phyloP scores from a whole-genome alignment of 2,329 filamentous ascomycete species.

The Nemania sp. region DNA sequence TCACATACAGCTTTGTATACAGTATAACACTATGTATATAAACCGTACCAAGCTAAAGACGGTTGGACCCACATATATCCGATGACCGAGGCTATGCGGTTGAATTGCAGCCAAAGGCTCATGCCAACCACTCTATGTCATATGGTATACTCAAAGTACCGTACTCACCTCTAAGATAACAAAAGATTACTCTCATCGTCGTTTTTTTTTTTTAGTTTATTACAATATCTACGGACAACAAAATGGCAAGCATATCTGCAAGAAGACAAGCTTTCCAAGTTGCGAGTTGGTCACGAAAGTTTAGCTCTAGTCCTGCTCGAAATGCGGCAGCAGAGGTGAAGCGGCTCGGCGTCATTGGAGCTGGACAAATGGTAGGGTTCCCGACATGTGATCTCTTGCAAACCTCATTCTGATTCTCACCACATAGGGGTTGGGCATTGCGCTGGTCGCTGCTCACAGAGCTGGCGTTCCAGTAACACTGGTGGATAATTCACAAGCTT shows the following conservation, averaged over 20 bases:
- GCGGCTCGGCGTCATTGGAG: slow-evolving; percentile 89
- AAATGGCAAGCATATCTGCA: slow-evolving; percentile 57
- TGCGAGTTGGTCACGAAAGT: slow-evolving; percentile 62
- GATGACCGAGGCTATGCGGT: slow-evolving; percentile 50
- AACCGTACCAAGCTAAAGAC: neutral
- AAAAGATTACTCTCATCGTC: neutral
- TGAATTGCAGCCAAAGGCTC: neutral
- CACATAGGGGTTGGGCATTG: slow-evolving; percentile 88
- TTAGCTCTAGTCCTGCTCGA: slow-evolving; percentile 75
- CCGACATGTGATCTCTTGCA: slow-evolving; percentile 54
- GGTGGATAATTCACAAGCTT: slow-evolving; percentile 84
- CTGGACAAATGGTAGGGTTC: slow-evolving; percentile 89
- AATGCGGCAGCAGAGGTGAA: slow-evolving; percentile 80
- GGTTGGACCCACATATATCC: slow-evolving; percentile 45
- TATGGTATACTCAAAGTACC: no score
- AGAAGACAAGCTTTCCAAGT: slow-evolving; percentile 55
- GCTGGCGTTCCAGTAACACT: slow-evolving; percentile 87
- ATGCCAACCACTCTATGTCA: slow-evolving; percentile 7
- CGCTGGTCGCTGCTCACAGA: slow-evolving; percentile 88
- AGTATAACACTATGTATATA: neutral
- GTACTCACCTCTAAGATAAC: slow-evolving; percentile 1
- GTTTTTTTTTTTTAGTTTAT: slow-evolving; percentile 1
- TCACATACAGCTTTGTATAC: neutral
- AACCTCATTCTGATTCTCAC: slow-evolving; percentile 43
- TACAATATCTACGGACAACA: slow-evolving; percentile 26